Percentiles rank a stretch among this genome's conserved stretches.
Conservation (phyloP, 768 basidiomycete species). For the Suillus sp. region DNA sequence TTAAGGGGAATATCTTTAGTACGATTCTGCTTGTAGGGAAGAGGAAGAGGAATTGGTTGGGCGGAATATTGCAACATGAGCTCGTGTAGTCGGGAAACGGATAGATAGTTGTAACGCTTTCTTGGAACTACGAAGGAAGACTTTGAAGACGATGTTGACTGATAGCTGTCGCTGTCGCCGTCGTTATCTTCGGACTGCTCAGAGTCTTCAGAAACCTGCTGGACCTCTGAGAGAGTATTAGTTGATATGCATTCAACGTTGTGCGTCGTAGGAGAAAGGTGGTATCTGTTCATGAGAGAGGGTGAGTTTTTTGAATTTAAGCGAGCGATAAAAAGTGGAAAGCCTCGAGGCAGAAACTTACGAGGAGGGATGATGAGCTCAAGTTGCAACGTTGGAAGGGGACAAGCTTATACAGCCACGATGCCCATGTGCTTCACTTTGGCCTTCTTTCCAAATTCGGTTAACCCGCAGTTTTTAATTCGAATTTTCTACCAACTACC, state of each 20-base stretch:
- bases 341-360: constrained; percentile 16
- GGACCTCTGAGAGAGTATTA: constrained; percentile 48
- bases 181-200: constrained; percentile 7
- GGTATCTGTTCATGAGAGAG: constrained; percentile 12
- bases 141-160: constrained; percentile 18
- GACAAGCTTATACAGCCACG: background rate
- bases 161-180: background rate
- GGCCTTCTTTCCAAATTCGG: background rate
- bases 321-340: too few relatives aligned
- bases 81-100: constrained; percentile 31
- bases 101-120: constrained; percentile 30
- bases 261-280: constrained; percentile 29
- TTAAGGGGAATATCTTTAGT: constrained; percentile 36
- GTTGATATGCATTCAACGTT: constrained; percentile 44
- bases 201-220: constrained; percentile 36
- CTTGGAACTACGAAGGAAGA: constrained; percentile 39
- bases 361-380: constrained; percentile 12
- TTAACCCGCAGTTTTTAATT: background rate
- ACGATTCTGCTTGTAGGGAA: constrained; percentile 31
- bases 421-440: background rate
- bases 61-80: constrained; percentile 64
- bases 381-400: background rate
- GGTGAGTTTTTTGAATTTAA: constrained; percentile 1
- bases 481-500: too few relatives aligned
- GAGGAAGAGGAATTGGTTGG: constrained; percentile 36